phyloP scores from a whole-genome alignment of 139 green algal species.

The Diplosphaera chodatii region DNA sequence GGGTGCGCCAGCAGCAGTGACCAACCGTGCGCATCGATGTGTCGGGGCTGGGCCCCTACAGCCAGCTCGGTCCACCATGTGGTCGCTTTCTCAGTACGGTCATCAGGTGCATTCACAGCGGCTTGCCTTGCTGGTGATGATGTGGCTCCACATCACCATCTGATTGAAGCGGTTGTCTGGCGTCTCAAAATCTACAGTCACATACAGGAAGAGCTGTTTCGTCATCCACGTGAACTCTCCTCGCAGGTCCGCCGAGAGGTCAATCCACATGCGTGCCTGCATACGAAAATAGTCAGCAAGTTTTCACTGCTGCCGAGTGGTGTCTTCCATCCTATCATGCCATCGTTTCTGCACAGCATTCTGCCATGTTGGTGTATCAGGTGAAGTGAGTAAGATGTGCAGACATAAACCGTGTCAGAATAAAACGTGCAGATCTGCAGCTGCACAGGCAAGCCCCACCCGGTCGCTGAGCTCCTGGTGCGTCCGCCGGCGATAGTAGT shows the following conservation, averaged over 20 bases:
- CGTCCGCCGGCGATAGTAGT: background rate
- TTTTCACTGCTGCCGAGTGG: background rate
- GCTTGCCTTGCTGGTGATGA: slow-evolving; percentile 48
- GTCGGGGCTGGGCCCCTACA: too few relatives aligned
- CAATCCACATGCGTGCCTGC: slow-evolving; percentile 55
- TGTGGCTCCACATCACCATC: slow-evolving; percentile 75
- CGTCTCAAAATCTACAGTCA: slow-evolving; percentile 50
- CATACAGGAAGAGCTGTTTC: slow-evolving; percentile 77
- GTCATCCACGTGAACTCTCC: slow-evolving; percentile 82
- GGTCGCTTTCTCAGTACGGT: too few relatives aligned
- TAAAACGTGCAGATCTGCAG: background rate
- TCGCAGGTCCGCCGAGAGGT: slow-evolving; percentile 60
- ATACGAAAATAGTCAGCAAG: background rate
- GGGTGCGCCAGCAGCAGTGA: too few relatives aligned
- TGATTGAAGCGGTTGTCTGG: slow-evolving; percentile 47
- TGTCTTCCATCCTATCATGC: too few relatives aligned
- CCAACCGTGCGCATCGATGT: too few relatives aligned
- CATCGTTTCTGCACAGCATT: background rate
- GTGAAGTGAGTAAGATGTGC: too few relatives aligned
- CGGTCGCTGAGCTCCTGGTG: background rate
- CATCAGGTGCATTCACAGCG: background rate
- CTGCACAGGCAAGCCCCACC: background rate
- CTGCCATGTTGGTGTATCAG: too few relatives aligned
- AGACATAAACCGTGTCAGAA: too few relatives aligned
- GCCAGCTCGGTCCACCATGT: too few relatives aligned